phyloP scores from a whole-genome alignment of 495 filamentous ascomycete species.

The Penicillium odoratum region DNA sequence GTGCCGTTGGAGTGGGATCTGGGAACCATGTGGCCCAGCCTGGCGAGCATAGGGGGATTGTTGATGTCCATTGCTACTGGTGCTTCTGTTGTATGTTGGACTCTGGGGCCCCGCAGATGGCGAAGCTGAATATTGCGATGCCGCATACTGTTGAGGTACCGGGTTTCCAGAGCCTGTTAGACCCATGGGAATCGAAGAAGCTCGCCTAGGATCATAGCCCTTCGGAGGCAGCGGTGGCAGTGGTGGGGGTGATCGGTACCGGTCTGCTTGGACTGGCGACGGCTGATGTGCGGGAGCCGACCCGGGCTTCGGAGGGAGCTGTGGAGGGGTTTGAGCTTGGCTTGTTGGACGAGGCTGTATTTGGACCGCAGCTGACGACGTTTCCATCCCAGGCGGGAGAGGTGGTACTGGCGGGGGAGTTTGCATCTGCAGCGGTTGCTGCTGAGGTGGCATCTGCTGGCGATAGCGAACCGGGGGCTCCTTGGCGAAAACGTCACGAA shows the following conservation, averaged over 20 bases:
- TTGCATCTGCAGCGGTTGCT: conserved; percentile 40
- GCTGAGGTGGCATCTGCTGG: conserved; percentile 45
- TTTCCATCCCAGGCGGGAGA: conserved; percentile 61
- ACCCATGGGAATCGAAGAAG: conserved; percentile 15
- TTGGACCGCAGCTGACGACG: conserved; percentile 18
- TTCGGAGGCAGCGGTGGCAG: conserved; percentile 46
- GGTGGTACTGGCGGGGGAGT: conserved; percentile 66
- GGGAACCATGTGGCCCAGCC: conserved; percentile 8
- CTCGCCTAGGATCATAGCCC: conserved; percentile 25
- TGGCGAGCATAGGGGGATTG: conserved; percentile 1
- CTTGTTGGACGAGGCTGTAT: conserved; percentile 17
- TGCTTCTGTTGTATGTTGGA: conserved; percentile 18
- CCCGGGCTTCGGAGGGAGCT: conserved; percentile 37
- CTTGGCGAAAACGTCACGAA: conserved; percentile 87
- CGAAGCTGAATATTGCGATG: conserved; percentile 9
- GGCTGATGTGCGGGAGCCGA: conserved; percentile 20
- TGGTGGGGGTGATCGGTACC: conserved; percentile 35
- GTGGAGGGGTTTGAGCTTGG: conserved; percentile 38
- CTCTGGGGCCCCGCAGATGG: conserved; percentile 14
- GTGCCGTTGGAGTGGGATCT: conserved; percentile 5
- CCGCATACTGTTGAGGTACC: conserved; percentile 20
- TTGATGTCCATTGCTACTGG: neutral
- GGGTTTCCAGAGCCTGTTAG: conserved; percentile 12
- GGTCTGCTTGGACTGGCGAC: conserved; percentile 20
- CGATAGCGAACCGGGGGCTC: conserved; percentile 87